These are phyloP conservation scores for Lasiodiplodia sp. DNA, from an alignment of 2,329 filamentous ascomycete species.

Conservation along the genomic window DNA sequence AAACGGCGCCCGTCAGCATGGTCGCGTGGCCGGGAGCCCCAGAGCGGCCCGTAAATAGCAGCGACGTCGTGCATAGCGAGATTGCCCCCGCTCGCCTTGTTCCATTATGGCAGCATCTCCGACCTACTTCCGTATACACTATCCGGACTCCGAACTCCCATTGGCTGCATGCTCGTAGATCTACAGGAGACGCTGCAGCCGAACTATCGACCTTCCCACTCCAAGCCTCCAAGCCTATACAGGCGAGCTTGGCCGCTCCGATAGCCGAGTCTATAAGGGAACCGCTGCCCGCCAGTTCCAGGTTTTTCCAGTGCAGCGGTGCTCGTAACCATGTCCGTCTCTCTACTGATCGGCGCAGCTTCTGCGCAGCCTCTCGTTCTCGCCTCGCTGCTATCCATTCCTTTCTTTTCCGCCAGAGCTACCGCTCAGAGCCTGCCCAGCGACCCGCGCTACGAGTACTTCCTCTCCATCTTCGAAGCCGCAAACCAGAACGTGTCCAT, in stretches of 20 bases:
- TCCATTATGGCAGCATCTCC: constrained; percentile 7
- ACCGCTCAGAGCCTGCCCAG: neutral
- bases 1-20: neutral
- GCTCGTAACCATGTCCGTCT: constrained; percentile 17
- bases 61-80: constrained; percentile 7
- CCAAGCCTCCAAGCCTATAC: constrained; percentile 22
- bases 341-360: constrained; percentile 14
- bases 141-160: neutral
- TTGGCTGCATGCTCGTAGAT: neutral
- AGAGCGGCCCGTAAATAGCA: neutral
- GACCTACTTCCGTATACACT: constrained; percentile 1
- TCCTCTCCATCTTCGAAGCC: neutral
- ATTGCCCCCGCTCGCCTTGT: constrained; percentile 8
- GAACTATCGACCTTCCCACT: constrained; percentile 8
- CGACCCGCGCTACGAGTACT: constrained; percentile 7
- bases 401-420: neutral
- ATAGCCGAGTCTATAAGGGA: constrained; percentile 13
- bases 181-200: constrained; percentile 21
- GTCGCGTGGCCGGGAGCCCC: constrained; percentile 16
- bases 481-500: neutral
- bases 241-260: constrained; percentile 5
- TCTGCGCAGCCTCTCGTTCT: constrained; percentile 25
- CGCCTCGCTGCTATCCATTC: constrained; percentile 11
- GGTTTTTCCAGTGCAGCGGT: neutral
- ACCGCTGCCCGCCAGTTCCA: neutral